Base-by-base conservation (phyloP, 257 asterid genomes). In the Solanum bulbocastanum region DNA sequence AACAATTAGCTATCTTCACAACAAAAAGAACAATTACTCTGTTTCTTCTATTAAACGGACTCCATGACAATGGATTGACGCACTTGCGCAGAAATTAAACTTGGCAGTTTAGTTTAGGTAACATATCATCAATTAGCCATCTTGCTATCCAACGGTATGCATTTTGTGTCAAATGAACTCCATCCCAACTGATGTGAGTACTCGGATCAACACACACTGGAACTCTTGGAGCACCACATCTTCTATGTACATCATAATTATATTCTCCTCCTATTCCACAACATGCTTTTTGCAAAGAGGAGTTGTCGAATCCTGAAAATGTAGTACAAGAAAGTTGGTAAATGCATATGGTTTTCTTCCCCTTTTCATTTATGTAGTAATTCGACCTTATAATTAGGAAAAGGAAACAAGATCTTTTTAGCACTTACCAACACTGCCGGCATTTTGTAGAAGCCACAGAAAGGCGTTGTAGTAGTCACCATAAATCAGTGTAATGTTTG, bases 211-310 rank as follows among this genome's bases (percentile, higher is more conserved):
- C 36, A 35, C 93, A 91, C 8, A 44, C 84, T 4, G 52, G 46
- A 58, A 86, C 88, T 8, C 89, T 86, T 7, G 27, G 39, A 76
- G 8, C 60, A 13, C 60, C 84, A 3, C 52, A 74, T 23, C 16
- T 13, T 40, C 5, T 42, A 40, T 46, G 49, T n/a, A 7, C 18
- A 2, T 40, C 35, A 76, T 76, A 76, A n/a, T 40, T 76, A 30
- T 88, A 87, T 1, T 66, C 87, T 3, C 93, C 92, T 25, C 91
- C 92, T 12, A 39, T 62, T 33, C 93, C 92, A 79, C 92, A 88
- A 60, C 89, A 91, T 27, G 88, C 85, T 15, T 88, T 88, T 8
- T 58, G 84, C 22, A 76, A 32, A 11, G 49, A 84, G 13, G 86
- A 66, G 8, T 40, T 42, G 8, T 86, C 89, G 40, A 88, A 87